A percentile compares a stretch with the other conserved stretches of the same genome.
These are phyloP conservation scores for Monilinia polystroma DNA, from an alignment of 2,329 filamentous ascomycete genomes.

Conservation along the genomic window DNA sequence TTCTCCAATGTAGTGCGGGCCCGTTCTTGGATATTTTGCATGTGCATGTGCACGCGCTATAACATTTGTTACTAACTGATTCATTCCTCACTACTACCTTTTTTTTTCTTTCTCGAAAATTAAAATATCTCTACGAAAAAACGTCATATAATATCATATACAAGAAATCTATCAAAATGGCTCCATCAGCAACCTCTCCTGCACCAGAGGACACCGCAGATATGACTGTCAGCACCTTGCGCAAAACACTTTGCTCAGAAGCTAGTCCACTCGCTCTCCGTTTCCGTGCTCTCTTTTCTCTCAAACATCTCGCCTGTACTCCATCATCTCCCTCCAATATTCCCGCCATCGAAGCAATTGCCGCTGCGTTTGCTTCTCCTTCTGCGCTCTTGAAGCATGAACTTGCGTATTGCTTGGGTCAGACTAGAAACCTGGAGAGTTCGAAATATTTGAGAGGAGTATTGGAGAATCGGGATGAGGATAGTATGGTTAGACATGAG, in stretches of 20 bases:
- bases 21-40: background rate
- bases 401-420: conserved; percentile 92
- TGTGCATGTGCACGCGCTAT: background rate
- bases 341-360: conserved; percentile 74
- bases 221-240: conserved; percentile 51
- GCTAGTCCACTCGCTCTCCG: conserved; percentile 78
- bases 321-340: conserved; percentile 55
- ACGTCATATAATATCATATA: background rate
- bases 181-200: conserved; percentile 39
- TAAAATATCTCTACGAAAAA: background rate
- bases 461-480: conserved; percentile 75
- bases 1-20: background rate
- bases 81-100: background rate
- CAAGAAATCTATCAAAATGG: conserved; percentile 32
- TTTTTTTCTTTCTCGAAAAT: no score
- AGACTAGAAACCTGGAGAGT: conserved; percentile 76
- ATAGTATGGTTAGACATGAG: conserved; percentile 94
- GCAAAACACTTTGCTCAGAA: conserved; percentile 78
- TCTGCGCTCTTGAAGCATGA: conserved; percentile 95
- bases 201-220: conserved; percentile 30
- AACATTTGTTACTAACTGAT: background rate
- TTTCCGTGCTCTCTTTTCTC: conserved; percentile 94
- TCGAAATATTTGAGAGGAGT: conserved; percentile 71
- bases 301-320: conserved; percentile 85
- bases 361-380: conserved; percentile 77